Evolutionary conservation across 495 filamentous ascomycete genomes (phyloP).

Genomic region (Penicillium coprophilum): DNA sequence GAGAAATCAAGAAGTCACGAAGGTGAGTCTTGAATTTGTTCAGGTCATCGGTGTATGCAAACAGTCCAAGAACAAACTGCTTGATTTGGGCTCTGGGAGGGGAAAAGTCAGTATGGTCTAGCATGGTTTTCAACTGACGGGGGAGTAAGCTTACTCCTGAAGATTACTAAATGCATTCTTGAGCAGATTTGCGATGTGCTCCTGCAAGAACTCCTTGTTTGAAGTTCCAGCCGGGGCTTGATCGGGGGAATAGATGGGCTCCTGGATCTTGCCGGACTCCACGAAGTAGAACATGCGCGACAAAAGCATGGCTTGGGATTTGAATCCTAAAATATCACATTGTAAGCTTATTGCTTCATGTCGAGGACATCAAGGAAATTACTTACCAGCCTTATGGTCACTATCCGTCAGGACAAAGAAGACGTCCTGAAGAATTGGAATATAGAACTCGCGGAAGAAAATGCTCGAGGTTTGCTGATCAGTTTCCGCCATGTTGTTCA

Average conservation of each 20-base stretch:
- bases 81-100: conserved; percentile 72
- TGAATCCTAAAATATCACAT: conserved; percentile 63
- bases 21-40: conserved; percentile 90
- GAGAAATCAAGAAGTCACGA: conserved; percentile 93
- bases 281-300: conserved; percentile 96
- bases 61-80: conserved; percentile 82
- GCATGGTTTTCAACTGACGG: background rate
- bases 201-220: conserved; percentile 85
- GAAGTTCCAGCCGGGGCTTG: conserved; percentile 79
- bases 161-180: conserved; percentile 92
- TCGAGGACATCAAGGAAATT: background rate
- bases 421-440: conserved; percentile 92
- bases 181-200: conserved; percentile 82
- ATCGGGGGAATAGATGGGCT: conserved; percentile 80
- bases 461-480: conserved; percentile 79
- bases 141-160: conserved; percentile 69
- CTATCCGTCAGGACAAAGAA: conserved; percentile 98
- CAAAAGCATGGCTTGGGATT: conserved; percentile 88
- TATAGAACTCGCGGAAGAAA: conserved; percentile 97
- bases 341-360: conserved; percentile 5
- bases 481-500: conserved; percentile 95
- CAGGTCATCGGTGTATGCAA: conserved; percentile 75
- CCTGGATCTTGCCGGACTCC: conserved; percentile 78
- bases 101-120: conserved; percentile 35
- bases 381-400: conserved; percentile 89